Evolutionary conservation across 352 stramenopile genomes (phyloP).

Genomic region (Phytopythium montanum): DNA sequence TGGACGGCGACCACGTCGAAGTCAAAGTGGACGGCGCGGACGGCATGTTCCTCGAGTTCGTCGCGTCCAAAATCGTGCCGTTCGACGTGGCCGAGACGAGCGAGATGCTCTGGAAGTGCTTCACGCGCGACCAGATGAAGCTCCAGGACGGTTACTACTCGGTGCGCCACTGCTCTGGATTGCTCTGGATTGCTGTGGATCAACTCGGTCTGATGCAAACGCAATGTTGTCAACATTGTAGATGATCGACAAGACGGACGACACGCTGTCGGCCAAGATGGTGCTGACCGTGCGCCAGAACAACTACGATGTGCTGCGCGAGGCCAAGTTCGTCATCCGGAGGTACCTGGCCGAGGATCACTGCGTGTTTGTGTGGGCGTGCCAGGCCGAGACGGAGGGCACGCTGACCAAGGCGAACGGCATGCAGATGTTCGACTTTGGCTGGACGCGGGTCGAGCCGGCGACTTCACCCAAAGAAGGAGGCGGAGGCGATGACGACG

Average conservation of each 20-base stretch:
- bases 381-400: constrained; percentile 21
- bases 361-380: constrained; percentile 25
- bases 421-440: constrained; percentile 16
- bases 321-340: constrained; percentile 24
- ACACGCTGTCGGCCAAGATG: constrained; percentile 29
- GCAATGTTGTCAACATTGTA: constrained; percentile 6
- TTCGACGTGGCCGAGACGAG: constrained; percentile 19
- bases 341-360: constrained; percentile 18
- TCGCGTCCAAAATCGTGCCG: constrained; percentile 20
- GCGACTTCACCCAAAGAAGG: background rate
- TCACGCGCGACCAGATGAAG: constrained; percentile 19
- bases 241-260: constrained; percentile 19
- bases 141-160: constrained; percentile 28
- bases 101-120: constrained; percentile 17
- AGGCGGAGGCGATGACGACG: background rate
- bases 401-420: constrained; percentile 20
- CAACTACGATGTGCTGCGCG: constrained; percentile 18
- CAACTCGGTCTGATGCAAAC: background rate
- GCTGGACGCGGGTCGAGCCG: constrained; percentile 18
- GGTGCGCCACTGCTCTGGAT: constrained; percentile 2
- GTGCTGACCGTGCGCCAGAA: constrained; percentile 22
- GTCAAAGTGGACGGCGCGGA: constrained; percentile 24
- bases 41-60: constrained; percentile 31
- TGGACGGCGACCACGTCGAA: constrained; percentile 20
- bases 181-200: background rate